A percentile compares a stretch with the other conserved stretches of the same genome.
phyloP scores from a whole-genome alignment of 1,284 basidiomycete species.

The Melampsora abietis-canadensis region DNA sequence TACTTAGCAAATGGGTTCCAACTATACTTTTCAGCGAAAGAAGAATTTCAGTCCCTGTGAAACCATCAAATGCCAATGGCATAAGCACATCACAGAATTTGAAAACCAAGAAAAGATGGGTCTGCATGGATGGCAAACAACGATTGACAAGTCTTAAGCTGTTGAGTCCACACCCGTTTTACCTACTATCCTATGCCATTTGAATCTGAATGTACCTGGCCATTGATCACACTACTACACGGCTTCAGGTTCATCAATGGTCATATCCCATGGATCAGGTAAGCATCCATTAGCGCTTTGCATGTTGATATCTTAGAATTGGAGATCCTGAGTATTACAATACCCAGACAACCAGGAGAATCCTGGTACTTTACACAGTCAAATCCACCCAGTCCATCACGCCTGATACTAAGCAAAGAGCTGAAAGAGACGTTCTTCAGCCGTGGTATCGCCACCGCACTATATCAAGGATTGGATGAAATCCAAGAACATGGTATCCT shows the following conservation, averaged over 20 bases:
- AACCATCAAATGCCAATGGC: not conserved
- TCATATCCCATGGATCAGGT: constrained; percentile 40
- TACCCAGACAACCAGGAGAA: constrained; percentile 18
- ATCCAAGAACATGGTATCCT: constrained; percentile 40
- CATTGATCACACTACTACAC: not conserved
- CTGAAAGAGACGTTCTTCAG: constrained; percentile 27
- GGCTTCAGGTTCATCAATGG: constrained; percentile 31
- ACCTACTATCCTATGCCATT: too few species aligned
- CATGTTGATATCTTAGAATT: not conserved
- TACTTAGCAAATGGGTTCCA: constrained; percentile 38
- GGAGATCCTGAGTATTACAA: not conserved
- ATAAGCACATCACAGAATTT: not conserved
- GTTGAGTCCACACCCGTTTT: not conserved
- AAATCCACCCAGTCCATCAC: constrained; percentile 16
- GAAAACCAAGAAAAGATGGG: constrained; percentile 25
- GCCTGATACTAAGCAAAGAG: constrained; percentile 20
- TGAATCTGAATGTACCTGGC: not conserved
- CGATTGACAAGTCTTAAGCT: constrained; percentile 31
- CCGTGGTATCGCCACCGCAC: constrained; percentile 34
- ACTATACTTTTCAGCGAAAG: constrained; percentile 38
- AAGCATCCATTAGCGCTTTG: not conserved
- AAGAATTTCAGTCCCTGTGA: too few species aligned
- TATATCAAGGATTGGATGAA: constrained; percentile 27
- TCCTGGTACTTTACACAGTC: constrained; percentile 38
- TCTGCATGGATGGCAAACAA: constrained; percentile 43